Evolutionary conservation across 2,329 filamentous ascomycete genomes (phyloP).

Genomic region (Paecilomyces sp.): DNA sequence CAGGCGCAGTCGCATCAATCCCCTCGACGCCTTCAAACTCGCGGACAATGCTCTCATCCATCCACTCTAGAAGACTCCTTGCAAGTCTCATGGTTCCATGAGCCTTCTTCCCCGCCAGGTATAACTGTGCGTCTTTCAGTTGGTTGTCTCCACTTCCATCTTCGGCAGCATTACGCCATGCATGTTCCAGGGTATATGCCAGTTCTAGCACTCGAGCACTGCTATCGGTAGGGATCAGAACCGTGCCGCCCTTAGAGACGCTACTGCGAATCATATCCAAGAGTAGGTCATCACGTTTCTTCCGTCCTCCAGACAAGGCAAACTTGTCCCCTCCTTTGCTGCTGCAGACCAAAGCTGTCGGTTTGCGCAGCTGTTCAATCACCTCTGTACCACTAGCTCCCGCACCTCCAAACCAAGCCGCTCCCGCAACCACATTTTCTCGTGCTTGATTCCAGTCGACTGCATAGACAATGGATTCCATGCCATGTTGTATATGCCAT

Average conservation of each 20-base stretch:
- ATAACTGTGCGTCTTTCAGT: slow-evolving; percentile 54
- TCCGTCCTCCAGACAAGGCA: slow-evolving; percentile 63
- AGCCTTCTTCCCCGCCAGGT: slow-evolving; percentile 78
- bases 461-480: slow-evolving; percentile 95
- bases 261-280: slow-evolving; percentile 75
- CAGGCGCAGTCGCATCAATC: slow-evolving; percentile 24
- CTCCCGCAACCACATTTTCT: slow-evolving; percentile 89
- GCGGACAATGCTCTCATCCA: slow-evolving; percentile 90
- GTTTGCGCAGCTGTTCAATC: slow-evolving; percentile 86
- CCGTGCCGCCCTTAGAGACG: slow-evolving; percentile 75
- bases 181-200: slow-evolving; percentile 84
- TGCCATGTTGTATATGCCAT: slow-evolving; percentile 95
- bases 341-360: slow-evolving; percentile 89
- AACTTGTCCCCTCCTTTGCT: slow-evolving; percentile 69
- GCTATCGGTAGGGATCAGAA: slow-evolving; percentile 89
- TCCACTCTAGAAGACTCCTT: slow-evolving; percentile 97
- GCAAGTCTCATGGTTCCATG: slow-evolving; percentile 86
- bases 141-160: slow-evolving; percentile 45
- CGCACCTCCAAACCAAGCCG: slow-evolving; percentile 83
- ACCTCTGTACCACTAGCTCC: slow-evolving; percentile 79
- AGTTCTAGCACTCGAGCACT: slow-evolving; percentile 91
- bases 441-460: slow-evolving; percentile 98
- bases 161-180: slow-evolving; percentile 65
- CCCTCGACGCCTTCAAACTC: slow-evolving; percentile 68
- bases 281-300: slow-evolving; percentile 77